phyloP scores from a whole-genome alignment of 192 early-diverging fungal genomes.

The Dissophora ornata region DNA sequence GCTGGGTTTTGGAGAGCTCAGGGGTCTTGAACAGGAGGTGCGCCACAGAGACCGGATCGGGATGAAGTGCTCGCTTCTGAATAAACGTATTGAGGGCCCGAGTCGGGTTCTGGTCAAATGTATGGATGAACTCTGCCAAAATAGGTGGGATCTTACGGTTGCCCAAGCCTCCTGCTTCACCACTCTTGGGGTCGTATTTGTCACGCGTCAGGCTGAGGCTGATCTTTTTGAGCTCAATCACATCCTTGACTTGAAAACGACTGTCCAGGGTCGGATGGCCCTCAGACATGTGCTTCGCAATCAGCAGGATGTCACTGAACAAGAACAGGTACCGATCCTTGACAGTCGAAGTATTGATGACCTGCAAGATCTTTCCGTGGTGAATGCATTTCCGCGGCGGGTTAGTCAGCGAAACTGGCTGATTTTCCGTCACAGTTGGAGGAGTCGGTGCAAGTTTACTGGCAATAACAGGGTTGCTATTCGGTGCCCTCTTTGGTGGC shows the following conservation, averaged over 20 bases:
- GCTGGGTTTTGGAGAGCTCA: slow-evolving; percentile 65
- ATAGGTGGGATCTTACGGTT: slow-evolving; percentile 65
- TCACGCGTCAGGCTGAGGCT: slow-evolving; percentile 58
- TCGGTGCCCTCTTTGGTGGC: neutral
- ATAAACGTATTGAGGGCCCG: slow-evolving; percentile 68
- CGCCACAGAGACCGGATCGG: slow-evolving; percentile 71
- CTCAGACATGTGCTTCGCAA: slow-evolving; percentile 70
- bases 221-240: slow-evolving; percentile 61
- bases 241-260: slow-evolving; percentile 66
- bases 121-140: slow-evolving; percentile 66
- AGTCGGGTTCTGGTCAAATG: slow-evolving; percentile 69
- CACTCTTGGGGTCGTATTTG: slow-evolving; percentile 38
- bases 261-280: slow-evolving; percentile 59
- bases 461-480: neutral
- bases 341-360: slow-evolving; percentile 71
- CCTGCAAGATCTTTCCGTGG: slow-evolving; percentile 70
- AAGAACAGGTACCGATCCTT: slow-evolving; percentile 77
- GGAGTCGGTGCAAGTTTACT: slow-evolving; percentile 7
- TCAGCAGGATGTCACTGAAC: slow-evolving; percentile 72
- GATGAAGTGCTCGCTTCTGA: slow-evolving; percentile 62
- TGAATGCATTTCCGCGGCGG: slow-evolving; percentile 66
- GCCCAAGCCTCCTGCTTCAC: slow-evolving; percentile 12
- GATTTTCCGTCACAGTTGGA: slow-evolving; percentile 11
- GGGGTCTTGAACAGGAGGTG: slow-evolving; percentile 76
- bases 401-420: slow-evolving; percentile 47